Base-by-base conservation (phyloP, 176 grass and related monocot genomes). In the Stipa capillata region DNA sequence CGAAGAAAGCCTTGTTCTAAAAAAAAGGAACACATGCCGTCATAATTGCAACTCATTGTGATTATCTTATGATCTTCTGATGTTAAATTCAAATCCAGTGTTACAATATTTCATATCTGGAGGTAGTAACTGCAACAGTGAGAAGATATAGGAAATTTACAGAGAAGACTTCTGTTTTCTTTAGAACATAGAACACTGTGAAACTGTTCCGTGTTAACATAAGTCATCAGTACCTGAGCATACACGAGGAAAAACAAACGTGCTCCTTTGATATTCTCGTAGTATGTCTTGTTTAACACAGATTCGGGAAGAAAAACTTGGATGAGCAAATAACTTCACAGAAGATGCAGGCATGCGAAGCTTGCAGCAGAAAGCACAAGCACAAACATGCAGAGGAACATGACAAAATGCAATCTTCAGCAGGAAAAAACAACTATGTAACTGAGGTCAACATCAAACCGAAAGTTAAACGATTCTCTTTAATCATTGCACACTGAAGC, bases 391-490 rank as follows among this genome's bases (percentile, higher is more conserved):
- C 5, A 60, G 62, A 51, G 81, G 79, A 80, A 81, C 87, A 85
- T 82, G 87, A 65, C 64, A 81, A 65, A 85, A 85, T 81, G 72
- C 27, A 85, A 52, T 55, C 71, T 77, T 89, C 71, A 65, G 7
- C 34, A 71, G 29, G 23, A 64, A 47, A 76, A 77, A 55, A 62
- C 36, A 81, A 75, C 77, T 55, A 85, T 81, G 53, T 36, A 77
- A 85, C 70, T 48, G 63, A 81, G 54, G 82, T 85, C 82, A 71
- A 71, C 77, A 89, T 89, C 77, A 18, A 85, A 71, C 29, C 17
- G 84, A 85, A 89, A 82, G 87, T 64, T 63, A 65, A 70, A 66
- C 32, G 24, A 55, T 49, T 81, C 61, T 44, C 77, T 85, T 89
- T 85, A 55, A 72, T 85, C 70, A 89, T 65, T 89, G 17, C 72